phyloP scores from a whole-genome alignment of 208 protist species.

The Leishmania major region DNA sequence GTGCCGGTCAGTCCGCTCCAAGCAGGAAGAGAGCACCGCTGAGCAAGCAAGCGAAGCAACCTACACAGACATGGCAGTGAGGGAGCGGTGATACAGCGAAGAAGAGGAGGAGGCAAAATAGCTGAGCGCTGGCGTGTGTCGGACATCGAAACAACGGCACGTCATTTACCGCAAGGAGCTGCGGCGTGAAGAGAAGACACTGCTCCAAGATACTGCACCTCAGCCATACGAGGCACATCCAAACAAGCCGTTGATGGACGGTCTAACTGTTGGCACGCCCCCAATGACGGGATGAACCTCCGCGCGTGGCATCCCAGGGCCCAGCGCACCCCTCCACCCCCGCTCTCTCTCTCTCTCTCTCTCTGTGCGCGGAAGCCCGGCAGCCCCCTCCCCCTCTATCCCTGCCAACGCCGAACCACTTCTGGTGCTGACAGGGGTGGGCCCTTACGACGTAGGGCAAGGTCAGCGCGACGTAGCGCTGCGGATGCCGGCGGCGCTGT shows the following conservation, averaged over 20 bases:
- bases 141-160: not conserved
- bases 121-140: not conserved
- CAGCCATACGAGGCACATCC: not conserved
- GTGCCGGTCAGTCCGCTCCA: not conserved
- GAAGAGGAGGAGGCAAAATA: not conserved
- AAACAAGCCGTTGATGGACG: not conserved
- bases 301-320: not conserved
- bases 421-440: too few relatives aligned
- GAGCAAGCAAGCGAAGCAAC: not conserved
- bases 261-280: not conserved
- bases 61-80: not conserved
- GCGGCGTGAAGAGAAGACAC: not conserved
- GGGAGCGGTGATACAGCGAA: not conserved
- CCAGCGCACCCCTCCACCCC: not conserved
- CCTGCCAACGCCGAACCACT: not conserved
- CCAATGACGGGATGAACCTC: not conserved
- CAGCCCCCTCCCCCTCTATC: not conserved
- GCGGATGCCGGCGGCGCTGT: too few relatives aligned
- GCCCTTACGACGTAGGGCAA: too few relatives aligned
- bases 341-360: not conserved
- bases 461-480: too few relatives aligned
- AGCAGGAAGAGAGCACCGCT: not conserved
- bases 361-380: not conserved
- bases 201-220: not conserved
- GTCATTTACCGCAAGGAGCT: not conserved